Base-by-base conservation (phyloP, 805 yeast species). In the Spathaspora sp. region DNA sequence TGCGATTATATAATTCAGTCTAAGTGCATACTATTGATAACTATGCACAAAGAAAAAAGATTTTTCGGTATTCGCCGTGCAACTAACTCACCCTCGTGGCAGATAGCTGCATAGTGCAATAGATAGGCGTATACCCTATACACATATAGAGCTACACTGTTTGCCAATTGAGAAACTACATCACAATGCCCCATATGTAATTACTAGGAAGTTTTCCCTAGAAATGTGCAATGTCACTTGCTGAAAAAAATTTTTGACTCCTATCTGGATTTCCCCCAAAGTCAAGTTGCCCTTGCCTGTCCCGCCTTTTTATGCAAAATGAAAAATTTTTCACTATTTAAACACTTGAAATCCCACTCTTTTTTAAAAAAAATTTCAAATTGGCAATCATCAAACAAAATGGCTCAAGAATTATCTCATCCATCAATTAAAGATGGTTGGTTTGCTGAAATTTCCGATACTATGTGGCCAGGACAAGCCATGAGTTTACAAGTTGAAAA, bases 401-500 rank as follows among this genome's bases (percentile, higher is more conserved):
- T 52, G 55, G 58, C 66, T 49, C 67, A 64, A 57, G 73, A 73
- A 67, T 72, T 80, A 54, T 68, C 83, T 45, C 85, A 81, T 70
- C 85, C 85, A 35, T 68, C 80, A 49, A 72, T 80, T 63, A 78
- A 79, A 67, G 91, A 94, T 72, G 97, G 97, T 65, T 93, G 99
- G 99, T 93, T 93, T 76, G 85, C 93, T 63, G 99, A 93, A 73
- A 79, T 88, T 69, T 88, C 96, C 59, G 89, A 92, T 70, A 89
- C 96, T 67, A 87, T 90, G 89, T 93, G 97, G 96, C 98, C 99
- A 29, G 99, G 99, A 58, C 97, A 92, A 79, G 98, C 97, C 60
- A 86, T 94, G 94, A 82, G 91, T 49, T 78, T 93, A 60, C 81
- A 85, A 57, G 98, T 93, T 52, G 90, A 93, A 60, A 84, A 91